Base-by-base conservation (phyloP, 108 stramenopile species). In the Cyclotella kingstonii region DNA sequence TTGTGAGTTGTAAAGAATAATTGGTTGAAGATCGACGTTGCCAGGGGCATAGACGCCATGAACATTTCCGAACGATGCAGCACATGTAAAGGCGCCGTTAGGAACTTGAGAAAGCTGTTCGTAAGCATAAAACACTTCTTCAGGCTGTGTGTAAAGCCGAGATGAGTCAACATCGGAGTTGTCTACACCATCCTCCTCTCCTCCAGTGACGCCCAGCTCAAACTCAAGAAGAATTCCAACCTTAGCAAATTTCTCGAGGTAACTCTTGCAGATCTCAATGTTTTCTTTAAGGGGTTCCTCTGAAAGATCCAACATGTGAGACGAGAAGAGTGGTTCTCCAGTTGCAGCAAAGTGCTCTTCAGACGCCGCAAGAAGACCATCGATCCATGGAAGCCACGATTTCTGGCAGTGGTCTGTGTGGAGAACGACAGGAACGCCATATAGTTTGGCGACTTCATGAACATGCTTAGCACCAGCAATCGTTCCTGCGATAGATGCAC, bases 341-440 rank as follows among this genome's bases (percentile, higher is more conserved):
- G 87, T 80, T 44, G 68, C 53, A 48, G 70, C 74, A 69, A 83
- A 95, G 87, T 94, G 87, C 51, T 93, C 91, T 79, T 95, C 93
- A 60, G 80, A 79, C 35, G 94, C 96, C 38, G 80, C 68, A 42
- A 95, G 76, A 45, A 97, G 86, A 26, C 95, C 96, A 77, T 97
- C 96, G 66, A 97, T 91, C 96, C 96, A 97, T 6, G 94, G 96
- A 67, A 97, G 83, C 84, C 86, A 84, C 4, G 86, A 84, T 82
- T 95, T 95, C 66, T 90, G 89, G 85, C 96, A 97, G 70, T 97
- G 96, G 70, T 97, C 96, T 39, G 95, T 93, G 92, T 97, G 94
- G 46, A 97, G 81, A 28, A 97, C 78, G 25, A 97, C 94, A 18
- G 96, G 96, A 48, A 97, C 93, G 26, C 89, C 89, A 82, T 97